A percentile compares a stretch with the other conserved stretches of the same genome.
Evolutionary conservation across 2,329 filamentous ascomycete genomes (phyloP).

Genomic region (Alternaria rosae): DNA sequence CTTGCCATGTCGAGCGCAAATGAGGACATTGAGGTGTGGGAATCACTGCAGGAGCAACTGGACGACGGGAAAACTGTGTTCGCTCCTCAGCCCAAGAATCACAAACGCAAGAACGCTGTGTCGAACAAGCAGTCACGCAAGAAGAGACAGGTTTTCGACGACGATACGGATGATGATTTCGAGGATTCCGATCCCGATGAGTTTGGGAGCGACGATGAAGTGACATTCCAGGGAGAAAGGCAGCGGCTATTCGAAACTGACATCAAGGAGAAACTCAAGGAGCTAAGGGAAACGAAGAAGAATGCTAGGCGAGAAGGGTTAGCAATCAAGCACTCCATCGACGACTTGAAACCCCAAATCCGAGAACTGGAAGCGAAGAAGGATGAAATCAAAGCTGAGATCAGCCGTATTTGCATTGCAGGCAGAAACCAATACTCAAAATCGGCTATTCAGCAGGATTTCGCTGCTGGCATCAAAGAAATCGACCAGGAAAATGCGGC

Average conservation of each 20-base stretch:
- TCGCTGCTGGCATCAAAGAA: conserved; percentile 66
- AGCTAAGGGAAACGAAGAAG: conserved; percentile 55
- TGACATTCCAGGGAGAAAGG: conserved; percentile 24
- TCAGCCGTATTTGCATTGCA: conserved; percentile 58
- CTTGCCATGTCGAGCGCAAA: conserved; percentile 48
- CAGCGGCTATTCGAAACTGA: conserved; percentile 52
- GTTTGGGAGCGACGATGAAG: conserved; percentile 31
- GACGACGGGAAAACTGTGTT: conserved; percentile 55
- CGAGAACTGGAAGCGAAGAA: conserved; percentile 38
- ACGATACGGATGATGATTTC: background rate
- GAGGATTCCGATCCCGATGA: conserved; percentile 31
- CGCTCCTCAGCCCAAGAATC: conserved; percentile 37
- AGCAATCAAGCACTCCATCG: conserved; percentile 41
- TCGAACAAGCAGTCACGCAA: background rate
- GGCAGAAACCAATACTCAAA: conserved; percentile 65
- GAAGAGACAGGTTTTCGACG: background rate
- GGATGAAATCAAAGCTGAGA: conserved; percentile 42
- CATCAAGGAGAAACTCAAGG: conserved; percentile 54
- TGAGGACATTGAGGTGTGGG: conserved; percentile 57
- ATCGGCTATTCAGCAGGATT: conserved; percentile 64
- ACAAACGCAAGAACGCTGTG: conserved; percentile 53
- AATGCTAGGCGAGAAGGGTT: conserved; percentile 43
- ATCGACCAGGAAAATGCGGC: conserved; percentile 64
- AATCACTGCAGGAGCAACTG: conserved; percentile 49
- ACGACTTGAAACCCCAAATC: conserved; percentile 39